A percentile compares a stretch with the other conserved stretches of the same genome.
phyloP scores from a whole-genome alignment of 495 filamentous ascomycete genomes.

The Aspergillus coremiiformis region DNA sequence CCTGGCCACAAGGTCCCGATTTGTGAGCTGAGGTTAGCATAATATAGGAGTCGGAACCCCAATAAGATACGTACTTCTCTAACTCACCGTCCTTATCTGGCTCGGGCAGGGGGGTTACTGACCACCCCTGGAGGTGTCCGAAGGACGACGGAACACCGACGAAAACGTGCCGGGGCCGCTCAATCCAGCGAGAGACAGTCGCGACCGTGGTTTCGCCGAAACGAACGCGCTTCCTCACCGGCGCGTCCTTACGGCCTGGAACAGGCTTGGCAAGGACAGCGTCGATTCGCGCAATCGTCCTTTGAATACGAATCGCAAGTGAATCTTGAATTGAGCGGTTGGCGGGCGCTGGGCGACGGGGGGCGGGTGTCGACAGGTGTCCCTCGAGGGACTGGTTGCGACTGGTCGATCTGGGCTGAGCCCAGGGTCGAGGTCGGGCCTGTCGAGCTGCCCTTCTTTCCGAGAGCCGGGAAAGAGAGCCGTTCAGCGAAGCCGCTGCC shows the following conservation, averaged over 20 bases:
- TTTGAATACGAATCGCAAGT: neutral
- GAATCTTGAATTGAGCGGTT: neutral
- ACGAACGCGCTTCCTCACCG: slow-evolving; percentile 14
- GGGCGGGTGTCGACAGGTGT: slow-evolving; percentile 2
- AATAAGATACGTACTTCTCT: slow-evolving; percentile 19
- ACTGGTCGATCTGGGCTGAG: slow-evolving; percentile 1
- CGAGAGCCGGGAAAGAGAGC: slow-evolving; percentile 4
- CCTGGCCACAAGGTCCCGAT: slow-evolving; percentile 4
- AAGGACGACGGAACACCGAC: slow-evolving; percentile 10
- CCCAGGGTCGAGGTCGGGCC: slow-evolving; percentile 15
- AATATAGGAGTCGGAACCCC: slow-evolving; percentile 15
- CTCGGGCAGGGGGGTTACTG: slow-evolving; percentile 11
- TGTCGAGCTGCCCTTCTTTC: slow-evolving; percentile 13
- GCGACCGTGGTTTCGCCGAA: slow-evolving; percentile 15
- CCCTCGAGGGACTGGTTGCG: neutral
- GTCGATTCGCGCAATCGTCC: slow-evolving; percentile 5
- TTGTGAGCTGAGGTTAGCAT: slow-evolving; percentile 8
- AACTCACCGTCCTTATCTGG: slow-evolving; percentile 19
- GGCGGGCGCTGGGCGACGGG: neutral
- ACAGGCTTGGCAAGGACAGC: slow-evolving; percentile 3
- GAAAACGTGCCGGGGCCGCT: slow-evolving; percentile 12
- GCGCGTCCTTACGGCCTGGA: neutral
- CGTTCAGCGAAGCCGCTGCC: neutral
- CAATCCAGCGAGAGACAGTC: slow-evolving; percentile 19
- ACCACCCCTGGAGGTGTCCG: slow-evolving; percentile 20